A percentile compares a stretch with the other conserved stretches of the same genome.
Conservation (phyloP, 2,329 filamentous ascomycete species). For the Aspergillus fijiensis region DNA sequence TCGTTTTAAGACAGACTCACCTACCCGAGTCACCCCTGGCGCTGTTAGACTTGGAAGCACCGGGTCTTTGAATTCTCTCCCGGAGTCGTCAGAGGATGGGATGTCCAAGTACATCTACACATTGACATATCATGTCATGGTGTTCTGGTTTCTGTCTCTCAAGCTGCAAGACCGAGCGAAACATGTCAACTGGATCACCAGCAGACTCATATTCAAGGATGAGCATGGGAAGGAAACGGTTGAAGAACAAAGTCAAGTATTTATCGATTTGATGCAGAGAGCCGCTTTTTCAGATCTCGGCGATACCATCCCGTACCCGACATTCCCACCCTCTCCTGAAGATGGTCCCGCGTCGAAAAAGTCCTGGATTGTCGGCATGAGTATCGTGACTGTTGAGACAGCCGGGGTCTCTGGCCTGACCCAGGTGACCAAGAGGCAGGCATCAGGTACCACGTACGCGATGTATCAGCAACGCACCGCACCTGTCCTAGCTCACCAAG, state of each 20-base stretch:
- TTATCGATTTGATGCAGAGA: slow-evolving; percentile 91
- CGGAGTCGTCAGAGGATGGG: slow-evolving; percentile 60
- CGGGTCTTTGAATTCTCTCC: slow-evolving; percentile 31
- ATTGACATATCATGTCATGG: slow-evolving; percentile 89
- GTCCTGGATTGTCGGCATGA: slow-evolving; percentile 54
- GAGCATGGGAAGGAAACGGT: slow-evolving; percentile 70
- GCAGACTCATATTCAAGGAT: slow-evolving; percentile 76
- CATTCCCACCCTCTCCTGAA: slow-evolving; percentile 41
- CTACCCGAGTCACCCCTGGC: slow-evolving; percentile 35
- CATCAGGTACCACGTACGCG: slow-evolving; percentile 51
- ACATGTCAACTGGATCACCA: slow-evolving; percentile 87
- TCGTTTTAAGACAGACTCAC: slow-evolving; percentile 37
- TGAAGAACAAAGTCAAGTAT: slow-evolving; percentile 91
- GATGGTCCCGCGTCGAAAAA: slow-evolving; percentile 46
- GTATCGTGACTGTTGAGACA: slow-evolving; percentile 53
- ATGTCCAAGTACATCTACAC: slow-evolving; percentile 92
- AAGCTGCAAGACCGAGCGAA: slow-evolving; percentile 79
- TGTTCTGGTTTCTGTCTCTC: slow-evolving; percentile 93
- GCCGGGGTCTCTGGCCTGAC: slow-evolving; percentile 48
- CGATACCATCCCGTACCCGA: slow-evolving; percentile 54
- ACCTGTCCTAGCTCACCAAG: slow-evolving; percentile 47
- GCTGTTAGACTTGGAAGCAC: slow-evolving; percentile 45
- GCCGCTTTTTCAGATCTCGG: slow-evolving; percentile 82
- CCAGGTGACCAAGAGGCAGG: slow-evolving; percentile 53
- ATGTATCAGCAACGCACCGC: slow-evolving; percentile 50